Evolutionary conservation across 805 yeast genomes (phyloP), one percentile per base, ranked within the genome.

Genomic region (Saccharomyces paradoxus): DNA sequence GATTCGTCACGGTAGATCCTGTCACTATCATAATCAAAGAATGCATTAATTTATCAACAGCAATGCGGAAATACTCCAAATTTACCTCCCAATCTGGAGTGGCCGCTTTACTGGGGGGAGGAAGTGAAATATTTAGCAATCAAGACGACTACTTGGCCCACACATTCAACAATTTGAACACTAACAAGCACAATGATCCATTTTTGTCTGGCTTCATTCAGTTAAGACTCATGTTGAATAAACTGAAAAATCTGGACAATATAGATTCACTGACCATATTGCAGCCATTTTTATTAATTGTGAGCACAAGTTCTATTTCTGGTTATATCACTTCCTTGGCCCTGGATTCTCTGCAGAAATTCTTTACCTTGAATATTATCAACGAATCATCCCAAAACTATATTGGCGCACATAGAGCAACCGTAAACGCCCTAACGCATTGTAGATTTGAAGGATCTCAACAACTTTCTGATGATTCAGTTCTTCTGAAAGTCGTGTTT

Each of bases 391-490:
- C 89, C 4, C 72, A 75, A 30, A 84, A 86, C 54, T 89, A 87
- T 63, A 77, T 87, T 50, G 80, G 85, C 9, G 80, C 71, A 1
- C 63, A 63, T 81, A 57, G 81, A 54, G 73, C 69, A 52, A 63
- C 68, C 7, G 71, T 76, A 50, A 72, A 71, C 31, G 81, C 97
- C 0, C 77, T 94, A 58, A 88, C 98, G 0, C 96, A 89, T 67
- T 94, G 98, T 71, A 81, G 96, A 49, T 94, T 94, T 67, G 97
- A 94, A 74, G 96, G 96, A 2, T 86, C 94, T 0, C 97, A 91
- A 66, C 96, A 89, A 67, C 80, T 86, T 37, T 86, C 89, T 47
- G 98, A 94, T 71, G 99, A 94, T 67, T 87, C 95, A 0, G 92
- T 94, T 2, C 74, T 94, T 49, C 77, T 92, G 51, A 88, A 88